Conservation (phyloP, 208 protist species). For the Trypanosoma melophagium region DNA sequence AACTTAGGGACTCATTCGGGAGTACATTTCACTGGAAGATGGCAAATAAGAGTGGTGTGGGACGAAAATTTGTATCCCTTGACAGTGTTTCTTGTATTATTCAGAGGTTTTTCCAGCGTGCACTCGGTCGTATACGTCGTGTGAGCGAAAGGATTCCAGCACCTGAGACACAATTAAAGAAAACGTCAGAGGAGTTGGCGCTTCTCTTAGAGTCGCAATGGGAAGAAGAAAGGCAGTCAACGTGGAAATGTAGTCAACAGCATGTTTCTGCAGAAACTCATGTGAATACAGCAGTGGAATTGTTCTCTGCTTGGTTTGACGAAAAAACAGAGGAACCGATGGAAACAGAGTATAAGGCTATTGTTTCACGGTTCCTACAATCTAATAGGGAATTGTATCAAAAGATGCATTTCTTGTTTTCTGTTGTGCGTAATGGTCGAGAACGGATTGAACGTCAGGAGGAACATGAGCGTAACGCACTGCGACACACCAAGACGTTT, state of each 20-base stretch:
- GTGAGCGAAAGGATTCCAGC: not conserved
- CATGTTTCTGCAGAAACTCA: not conserved
- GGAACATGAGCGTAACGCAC: not conserved
- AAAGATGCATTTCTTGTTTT: slow-evolving; percentile 27
- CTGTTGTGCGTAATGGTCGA: slow-evolving; percentile 26
- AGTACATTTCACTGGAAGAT: slow-evolving; percentile 19
- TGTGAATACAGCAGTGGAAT: slow-evolving; percentile 11
- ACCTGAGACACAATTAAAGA: not conserved
- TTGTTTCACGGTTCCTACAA: slow-evolving; percentile 33
- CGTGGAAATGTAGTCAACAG: not conserved
- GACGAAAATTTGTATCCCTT: slow-evolving; percentile 29
- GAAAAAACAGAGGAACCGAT: slow-evolving; percentile 24
- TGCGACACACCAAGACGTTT: slow-evolving; percentile 18
- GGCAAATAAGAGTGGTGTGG: slow-evolving; percentile 6
- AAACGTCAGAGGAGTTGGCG: not conserved
- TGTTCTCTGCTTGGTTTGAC: slow-evolving; percentile 40
- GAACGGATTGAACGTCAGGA: slow-evolving; percentile 32
- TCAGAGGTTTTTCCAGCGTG: slow-evolving; percentile 17
- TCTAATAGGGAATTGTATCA: slow-evolving; percentile 20
- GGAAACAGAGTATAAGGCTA: slow-evolving; percentile 34
- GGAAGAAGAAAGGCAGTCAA: not conserved
- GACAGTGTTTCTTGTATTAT: slow-evolving; percentile 28
- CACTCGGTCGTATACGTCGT: not conserved
- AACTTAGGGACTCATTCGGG: slow-evolving; percentile 11
- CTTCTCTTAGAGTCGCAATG: not conserved